Evolutionary conservation across 2,329 filamentous ascomycete genomes (phyloP).

Genomic region (Podosphaera xanthii): DNA sequence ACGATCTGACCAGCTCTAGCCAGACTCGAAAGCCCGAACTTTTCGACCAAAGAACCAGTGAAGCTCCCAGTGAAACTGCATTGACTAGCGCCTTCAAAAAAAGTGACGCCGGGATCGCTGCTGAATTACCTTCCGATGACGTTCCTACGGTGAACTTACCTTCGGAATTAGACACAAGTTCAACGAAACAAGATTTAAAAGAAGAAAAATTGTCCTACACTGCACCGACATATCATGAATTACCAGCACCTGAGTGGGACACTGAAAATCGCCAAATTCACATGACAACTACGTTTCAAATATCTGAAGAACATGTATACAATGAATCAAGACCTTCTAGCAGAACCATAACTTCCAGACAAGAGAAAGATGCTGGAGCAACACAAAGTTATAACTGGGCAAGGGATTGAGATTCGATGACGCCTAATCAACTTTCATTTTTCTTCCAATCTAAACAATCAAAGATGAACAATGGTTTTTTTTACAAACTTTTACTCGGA

Average conservation of each 20-base stretch:
- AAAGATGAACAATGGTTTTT: no score
- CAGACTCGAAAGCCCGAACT: not conserved
- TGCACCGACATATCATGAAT: not conserved
- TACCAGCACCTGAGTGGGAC: not conserved
- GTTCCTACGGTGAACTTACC: not conserved
- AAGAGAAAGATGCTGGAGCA: no score
- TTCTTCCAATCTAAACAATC: no score
- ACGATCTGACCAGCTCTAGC: not conserved
- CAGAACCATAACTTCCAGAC: no score
- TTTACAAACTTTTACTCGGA: no score
- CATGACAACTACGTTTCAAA: slow-evolving; percentile 5
- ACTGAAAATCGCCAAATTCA: slow-evolving; percentile 1
- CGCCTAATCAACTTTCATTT: no score
- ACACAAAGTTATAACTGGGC: no score
- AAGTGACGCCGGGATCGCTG: slow-evolving; percentile 2
- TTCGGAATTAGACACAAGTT: slow-evolving; percentile 3
- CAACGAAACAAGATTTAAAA: not conserved
- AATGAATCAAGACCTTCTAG: no score
- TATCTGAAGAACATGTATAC: slow-evolving; percentile 3
- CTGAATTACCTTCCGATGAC: not conserved
- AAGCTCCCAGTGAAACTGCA: slow-evolving; percentile 3
- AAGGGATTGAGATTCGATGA: no score
- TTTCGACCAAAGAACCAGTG: slow-evolving; percentile 1
- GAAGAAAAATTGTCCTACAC: not conserved
- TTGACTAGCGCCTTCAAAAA: slow-evolving; percentile 4